Base-by-base conservation (phyloP, 805 yeast species). In the Wickerhamomyces bovis region DNA sequence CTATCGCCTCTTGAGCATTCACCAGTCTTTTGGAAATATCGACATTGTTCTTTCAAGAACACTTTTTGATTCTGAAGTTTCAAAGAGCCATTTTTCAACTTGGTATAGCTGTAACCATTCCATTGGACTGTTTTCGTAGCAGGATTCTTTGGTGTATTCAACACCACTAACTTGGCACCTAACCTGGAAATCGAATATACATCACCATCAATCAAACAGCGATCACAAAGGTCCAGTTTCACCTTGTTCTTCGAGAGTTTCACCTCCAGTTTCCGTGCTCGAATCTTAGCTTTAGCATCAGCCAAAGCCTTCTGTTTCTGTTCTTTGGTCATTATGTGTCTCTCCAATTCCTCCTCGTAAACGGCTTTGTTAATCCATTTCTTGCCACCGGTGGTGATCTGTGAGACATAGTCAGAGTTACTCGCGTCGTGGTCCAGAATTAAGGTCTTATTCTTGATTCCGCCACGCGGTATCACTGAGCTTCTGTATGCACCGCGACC, bases 1-100 rank as follows among this genome's bases (percentile, higher is more conserved):
- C 58, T 48, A 19, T 66, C 57, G 18, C 78, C 79, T 51, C 76
- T 74, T 42, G 66, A 65, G 58, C 94, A 83, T 30, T 49, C 45
- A 19, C 64, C 62, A 2, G 62, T 53, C 40, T 52, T 60, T 36
- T 58, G 59, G 44, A 49, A 61, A 39, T 48, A 61, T 3, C 63
- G 57, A 43, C 61, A 60, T 36, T 55, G 64, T 39, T 58, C 59
- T 36, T 58, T 57, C 28, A 59, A 28, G 36, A 56, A 54, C 39
- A 57, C 53, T 41, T 51, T 57, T 21, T 46, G 54, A 20, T 45
- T 35, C 18, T 22, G 40, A 20, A 60, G 31, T 6, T 41, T 61
- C 18, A 70, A 53, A 15, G 57, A 52, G 0, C 75, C 75, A 41
- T 48, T 57, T 4, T 48, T 48, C 15, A 47, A 50, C 43, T 68